Evolutionary conservation across 2,329 filamentous ascomycete genomes (phyloP).

Genomic region (Neonectria neomacrospora): DNA sequence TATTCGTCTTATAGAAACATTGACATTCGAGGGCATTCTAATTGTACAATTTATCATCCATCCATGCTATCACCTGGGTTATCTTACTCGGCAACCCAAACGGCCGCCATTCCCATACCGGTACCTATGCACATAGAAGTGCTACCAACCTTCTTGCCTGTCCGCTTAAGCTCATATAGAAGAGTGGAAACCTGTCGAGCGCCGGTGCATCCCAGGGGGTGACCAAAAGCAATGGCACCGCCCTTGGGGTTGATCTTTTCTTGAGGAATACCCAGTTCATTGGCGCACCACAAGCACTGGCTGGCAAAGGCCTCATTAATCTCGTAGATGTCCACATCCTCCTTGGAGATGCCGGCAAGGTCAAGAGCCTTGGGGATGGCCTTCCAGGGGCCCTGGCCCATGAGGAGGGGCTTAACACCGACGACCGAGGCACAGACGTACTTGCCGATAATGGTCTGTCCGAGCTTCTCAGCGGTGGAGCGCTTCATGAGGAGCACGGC

Average conservation of each 20-base stretch:
- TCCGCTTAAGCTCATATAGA: constrained; percentile 88
- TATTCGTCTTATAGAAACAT: neutral
- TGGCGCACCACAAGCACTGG: constrained; percentile 93
- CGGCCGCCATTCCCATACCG: constrained; percentile 96
- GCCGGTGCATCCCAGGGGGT: constrained; percentile 94
- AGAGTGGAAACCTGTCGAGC: constrained; percentile 93
- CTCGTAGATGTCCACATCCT: constrained; percentile 97
- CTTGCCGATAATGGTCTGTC: constrained; percentile 91
- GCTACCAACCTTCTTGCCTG: constrained; percentile 84
- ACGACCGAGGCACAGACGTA: constrained; percentile 87
- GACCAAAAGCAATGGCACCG: constrained; percentile 94
- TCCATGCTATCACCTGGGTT: constrained; percentile 8
- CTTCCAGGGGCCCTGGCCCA: constrained; percentile 96
- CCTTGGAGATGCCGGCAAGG: constrained; percentile 85
- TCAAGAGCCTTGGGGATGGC: constrained; percentile 92
- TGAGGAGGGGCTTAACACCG: constrained; percentile 90
- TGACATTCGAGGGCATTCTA: constrained; percentile 37
- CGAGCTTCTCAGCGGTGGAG: constrained; percentile 86
- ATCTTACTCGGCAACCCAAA: constrained; percentile 90
- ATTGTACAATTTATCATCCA: constrained; percentile 39
- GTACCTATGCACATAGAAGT: constrained; percentile 98
- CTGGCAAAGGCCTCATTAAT: constrained; percentile 99
- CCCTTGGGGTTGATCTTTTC: constrained; percentile 98
- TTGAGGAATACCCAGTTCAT: constrained; percentile 82
- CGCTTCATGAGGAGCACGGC: constrained; percentile 97